These are phyloP conservation scores for Hordeum vulgare DNA, from an alignment of 176 grass and related monocot species.

Conservation along the genomic window MorexV3_pseudomolecules_assembly NC_058520.1:549082286-549082785, in stretches of 20 bases:
- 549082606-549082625: conserved; percentile 6
- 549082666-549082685: not conserved
- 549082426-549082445: too few relatives aligned
- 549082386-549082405: too few relatives aligned
- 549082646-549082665: conserved; percentile 8
- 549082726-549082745: conserved; percentile 34
- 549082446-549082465: not conserved
- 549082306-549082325: too few relatives aligned
- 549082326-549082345: too few relatives aligned
- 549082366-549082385: too few relatives aligned
- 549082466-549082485: not conserved
- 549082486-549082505: not conserved
- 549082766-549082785: not conserved
- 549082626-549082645: not conserved
- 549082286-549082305: too few relatives aligned
- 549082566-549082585: not conserved
- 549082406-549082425: too few relatives aligned
- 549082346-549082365: too few relatives aligned
- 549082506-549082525: not conserved
- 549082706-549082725: conserved; percentile 16
- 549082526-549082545: not conserved
- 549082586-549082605: not conserved
- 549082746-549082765: not conserved
- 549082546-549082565: conserved; percentile 5
- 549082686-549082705: conserved; percentile 22